phyloP scores from a whole-genome alignment of 805 yeast genomes.

The Nakazawaea ambrosiae region DNA sequence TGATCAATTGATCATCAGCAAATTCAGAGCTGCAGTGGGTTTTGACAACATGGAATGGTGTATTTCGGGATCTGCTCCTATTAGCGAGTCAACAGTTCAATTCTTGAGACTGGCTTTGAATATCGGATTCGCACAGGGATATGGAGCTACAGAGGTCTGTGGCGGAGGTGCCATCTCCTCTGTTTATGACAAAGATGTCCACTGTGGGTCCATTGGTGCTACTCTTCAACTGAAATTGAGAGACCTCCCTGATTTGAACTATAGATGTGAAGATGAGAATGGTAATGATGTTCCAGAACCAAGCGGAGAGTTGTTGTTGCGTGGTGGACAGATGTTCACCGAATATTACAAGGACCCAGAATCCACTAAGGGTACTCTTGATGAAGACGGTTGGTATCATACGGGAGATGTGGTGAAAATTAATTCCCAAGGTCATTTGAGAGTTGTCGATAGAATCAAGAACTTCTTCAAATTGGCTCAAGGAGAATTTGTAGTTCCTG shows the following conservation, averaged over 20 bases:
- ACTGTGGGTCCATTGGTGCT: conserved; percentile 54
- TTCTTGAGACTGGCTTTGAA: conserved; percentile 59
- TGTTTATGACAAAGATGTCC: conserved; percentile 42
- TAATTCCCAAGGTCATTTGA: conserved; percentile 44
- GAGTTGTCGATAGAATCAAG: conserved; percentile 68
- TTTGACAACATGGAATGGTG: conserved; percentile 33
- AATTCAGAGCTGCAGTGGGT: conserved; percentile 38
- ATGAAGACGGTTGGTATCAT: conserved; percentile 50
- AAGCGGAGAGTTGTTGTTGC: conserved; percentile 52
- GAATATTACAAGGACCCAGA: conserved; percentile 50
- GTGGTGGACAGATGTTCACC: conserved; percentile 58
- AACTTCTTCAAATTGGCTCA: conserved; percentile 68
- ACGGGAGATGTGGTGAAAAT: conserved; percentile 60
- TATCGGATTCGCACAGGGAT: conserved; percentile 57
- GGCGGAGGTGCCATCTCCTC: conserved; percentile 46
- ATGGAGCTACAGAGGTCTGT: conserved; percentile 66
- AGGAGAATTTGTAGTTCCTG: conserved; percentile 71
- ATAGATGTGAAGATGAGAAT: conserved; percentile 31
- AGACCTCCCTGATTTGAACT: conserved; percentile 61
- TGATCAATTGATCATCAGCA: conserved; percentile 32
- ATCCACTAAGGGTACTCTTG: conserved; percentile 47
- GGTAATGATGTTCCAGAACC: conserved; percentile 20
- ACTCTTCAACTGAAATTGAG: conserved; percentile 51
- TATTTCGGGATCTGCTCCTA: conserved; percentile 64
- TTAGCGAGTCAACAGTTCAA: conserved; percentile 51